phyloP scores from a whole-genome alignment of 208 protist genomes.

The Zelonia costaricensis region DNA sequence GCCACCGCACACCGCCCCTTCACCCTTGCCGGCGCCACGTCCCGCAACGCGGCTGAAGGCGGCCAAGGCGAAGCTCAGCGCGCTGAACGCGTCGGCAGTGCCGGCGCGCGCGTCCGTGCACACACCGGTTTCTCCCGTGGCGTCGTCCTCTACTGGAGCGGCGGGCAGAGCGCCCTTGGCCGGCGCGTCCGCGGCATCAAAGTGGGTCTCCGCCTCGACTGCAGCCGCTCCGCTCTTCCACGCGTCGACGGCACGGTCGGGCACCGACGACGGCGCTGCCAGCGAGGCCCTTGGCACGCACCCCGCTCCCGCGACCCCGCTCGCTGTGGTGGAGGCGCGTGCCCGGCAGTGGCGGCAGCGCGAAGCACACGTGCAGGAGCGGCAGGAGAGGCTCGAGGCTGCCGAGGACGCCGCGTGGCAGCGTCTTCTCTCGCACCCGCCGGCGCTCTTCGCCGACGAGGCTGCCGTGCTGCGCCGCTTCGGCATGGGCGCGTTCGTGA shows the following conservation, averaged over 20 bases:
- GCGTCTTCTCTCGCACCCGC: constrained; percentile 35
- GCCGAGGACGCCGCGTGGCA: constrained; percentile 11
- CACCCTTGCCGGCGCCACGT: not conserved
- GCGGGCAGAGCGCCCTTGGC: too few relatives aligned
- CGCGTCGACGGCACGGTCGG: too few relatives aligned
- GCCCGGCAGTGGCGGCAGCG: constrained; percentile 10
- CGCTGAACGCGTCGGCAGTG: constrained; percentile 8
- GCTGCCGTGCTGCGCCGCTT: constrained; percentile 56
- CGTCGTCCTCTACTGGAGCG: not conserved
- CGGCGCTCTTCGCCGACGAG: constrained; percentile 54
- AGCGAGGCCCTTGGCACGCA: too few relatives aligned
- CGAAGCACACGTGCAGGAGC: constrained; percentile 3
- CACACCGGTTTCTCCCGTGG: too few relatives aligned
- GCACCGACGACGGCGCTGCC: too few relatives aligned
- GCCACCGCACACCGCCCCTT: not conserved
- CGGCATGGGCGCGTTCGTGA: constrained; percentile 72
- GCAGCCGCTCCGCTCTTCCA: too few relatives aligned
- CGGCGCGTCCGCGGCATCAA: too few relatives aligned
- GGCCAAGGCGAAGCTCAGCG: not conserved
- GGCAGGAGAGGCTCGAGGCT: constrained; percentile 7
- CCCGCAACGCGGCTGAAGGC: not conserved
- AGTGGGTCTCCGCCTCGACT: too few relatives aligned
- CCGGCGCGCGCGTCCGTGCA: not conserved
- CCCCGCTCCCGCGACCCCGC: constrained; percentile 18
- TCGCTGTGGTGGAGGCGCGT: constrained; percentile 32